phyloP scores from a whole-genome alignment of 1,284 basidiomycete genomes.

The Microstroma glucosiphilum region DNA sequence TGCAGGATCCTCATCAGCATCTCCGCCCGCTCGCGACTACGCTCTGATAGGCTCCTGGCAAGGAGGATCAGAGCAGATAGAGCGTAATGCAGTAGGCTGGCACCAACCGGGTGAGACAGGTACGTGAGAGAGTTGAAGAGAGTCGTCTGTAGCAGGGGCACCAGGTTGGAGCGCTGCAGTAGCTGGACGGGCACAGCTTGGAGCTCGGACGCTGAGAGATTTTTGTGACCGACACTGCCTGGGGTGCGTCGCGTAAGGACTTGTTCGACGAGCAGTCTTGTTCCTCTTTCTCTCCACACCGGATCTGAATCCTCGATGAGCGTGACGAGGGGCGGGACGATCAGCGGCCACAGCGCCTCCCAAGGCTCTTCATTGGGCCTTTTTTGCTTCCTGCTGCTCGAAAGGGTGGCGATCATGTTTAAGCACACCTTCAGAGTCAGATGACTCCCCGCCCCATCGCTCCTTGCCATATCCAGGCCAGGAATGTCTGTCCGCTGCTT shows the following conservation, averaged over 20 bases:
- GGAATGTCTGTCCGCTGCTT: background rate
- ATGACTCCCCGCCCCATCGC: background rate
- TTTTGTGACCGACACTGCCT: background rate
- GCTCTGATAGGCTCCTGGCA: background rate
- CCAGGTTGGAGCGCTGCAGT: background rate
- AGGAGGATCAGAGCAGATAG: background rate
- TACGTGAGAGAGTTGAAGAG: background rate
- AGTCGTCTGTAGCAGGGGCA: background rate
- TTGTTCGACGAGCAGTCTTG: background rate
- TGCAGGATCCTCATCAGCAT: background rate
- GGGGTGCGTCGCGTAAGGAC: background rate
- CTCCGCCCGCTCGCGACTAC: background rate
- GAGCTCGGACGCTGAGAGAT: background rate
- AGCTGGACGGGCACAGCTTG: background rate
- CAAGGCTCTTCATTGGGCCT: background rate
- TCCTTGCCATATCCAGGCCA: background rate
- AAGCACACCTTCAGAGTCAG: background rate
- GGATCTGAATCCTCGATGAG: slow-evolving; percentile 1
- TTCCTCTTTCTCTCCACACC: background rate
- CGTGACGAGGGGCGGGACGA: slow-evolving; percentile 4
- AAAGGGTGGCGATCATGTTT: too few relatives aligned
- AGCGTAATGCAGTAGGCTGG: background rate
- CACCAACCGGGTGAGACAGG: background rate
- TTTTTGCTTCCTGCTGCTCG: too few relatives aligned
- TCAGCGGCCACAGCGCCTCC: background rate